A percentile compares a stretch with the other conserved stretches of the same genome.
These are phyloP conservation scores for Vigna angularis DNA, from an alignment of 306 rosid species.

Conservation along the genomic window DNA sequence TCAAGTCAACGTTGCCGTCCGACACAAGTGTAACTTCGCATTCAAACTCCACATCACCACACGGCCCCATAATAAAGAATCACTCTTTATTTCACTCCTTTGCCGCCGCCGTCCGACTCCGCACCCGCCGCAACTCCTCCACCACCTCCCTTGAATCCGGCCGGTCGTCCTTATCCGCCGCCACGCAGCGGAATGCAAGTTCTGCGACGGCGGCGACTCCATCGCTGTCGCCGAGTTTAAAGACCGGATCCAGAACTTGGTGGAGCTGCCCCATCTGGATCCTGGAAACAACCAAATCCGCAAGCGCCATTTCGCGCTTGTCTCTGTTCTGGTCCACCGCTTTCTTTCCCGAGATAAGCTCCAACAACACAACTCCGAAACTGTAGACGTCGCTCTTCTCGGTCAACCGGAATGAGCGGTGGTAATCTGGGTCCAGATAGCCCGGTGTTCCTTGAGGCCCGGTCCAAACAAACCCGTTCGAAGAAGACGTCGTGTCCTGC, in stretches of 20 bases:
- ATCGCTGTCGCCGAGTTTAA: constrained; percentile 39
- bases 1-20: constrained; percentile 31
- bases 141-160: constrained; percentile 88
- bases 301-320: constrained; percentile 79
- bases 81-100: constrained; percentile 25
- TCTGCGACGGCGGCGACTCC: constrained; percentile 74
- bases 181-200: constrained; percentile 92
- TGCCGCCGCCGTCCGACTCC: constrained; percentile 54
- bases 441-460: constrained; percentile 99
- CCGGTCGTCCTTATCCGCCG: constrained; percentile 90
- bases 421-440: constrained; percentile 93
- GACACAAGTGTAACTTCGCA: constrained; percentile 35
- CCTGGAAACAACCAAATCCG: constrained; percentile 83
- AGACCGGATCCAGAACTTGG: constrained; percentile 76
- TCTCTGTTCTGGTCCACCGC: constrained; percentile 87
- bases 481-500: constrained; percentile 61
- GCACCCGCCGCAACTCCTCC: constrained; percentile 69
- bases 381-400: constrained; percentile 98
- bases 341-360: constrained; percentile 73
- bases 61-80: not conserved
- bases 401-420: constrained; percentile 86
- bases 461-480: constrained; percentile 81
- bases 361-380: constrained; percentile 86
- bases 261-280: constrained; percentile 83
- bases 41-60: constrained; percentile 65